A percentile compares a stretch with the other conserved stretches of the same genome.
phyloP scores from a whole-genome alignment of 495 filamentous ascomycete species.

The Extremus antarcticus region DNA sequence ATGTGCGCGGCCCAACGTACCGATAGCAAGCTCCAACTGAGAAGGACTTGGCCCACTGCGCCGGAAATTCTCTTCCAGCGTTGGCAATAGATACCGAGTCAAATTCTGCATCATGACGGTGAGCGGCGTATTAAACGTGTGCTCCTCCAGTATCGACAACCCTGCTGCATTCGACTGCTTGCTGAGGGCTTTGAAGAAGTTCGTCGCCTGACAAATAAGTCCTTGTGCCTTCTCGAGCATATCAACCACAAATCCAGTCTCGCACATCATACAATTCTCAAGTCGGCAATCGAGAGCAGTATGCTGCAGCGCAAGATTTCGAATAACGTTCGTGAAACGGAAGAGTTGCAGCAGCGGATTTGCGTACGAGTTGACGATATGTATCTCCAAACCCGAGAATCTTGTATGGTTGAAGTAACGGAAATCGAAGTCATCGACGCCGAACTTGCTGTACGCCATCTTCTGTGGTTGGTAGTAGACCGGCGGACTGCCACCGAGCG shows the following conservation, averaged over 20 bases:
- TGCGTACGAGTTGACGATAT: conserved; percentile 91
- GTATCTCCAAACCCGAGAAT: conserved; percentile 87
- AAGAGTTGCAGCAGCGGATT: conserved; percentile 87
- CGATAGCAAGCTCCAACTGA: conserved; percentile 48
- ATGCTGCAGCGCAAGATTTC: conserved; percentile 86
- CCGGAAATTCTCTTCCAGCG: conserved; percentile 59
- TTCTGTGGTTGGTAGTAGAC: conserved; percentile 81
- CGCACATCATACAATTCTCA: conserved; percentile 81
- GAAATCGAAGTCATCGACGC: conserved; percentile 97
- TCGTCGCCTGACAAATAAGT: conserved; percentile 92
- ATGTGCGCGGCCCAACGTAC: conserved; percentile 43
- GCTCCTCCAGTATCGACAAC: conserved; percentile 72
- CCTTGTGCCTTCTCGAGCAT: conserved; percentile 95
- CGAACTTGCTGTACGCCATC: conserved; percentile 95
- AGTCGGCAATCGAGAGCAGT: conserved; percentile 69
- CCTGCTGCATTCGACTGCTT: conserved; percentile 61
- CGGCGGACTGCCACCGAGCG: conserved; percentile 37
- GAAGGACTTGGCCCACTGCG: conserved; percentile 46
- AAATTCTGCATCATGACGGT: conserved; percentile 66
- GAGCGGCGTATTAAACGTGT: conserved; percentile 54
- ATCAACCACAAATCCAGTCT: conserved; percentile 90
- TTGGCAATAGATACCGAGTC: conserved; percentile 64
- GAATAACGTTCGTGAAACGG: conserved; percentile 75
- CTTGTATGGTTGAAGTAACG: conserved; percentile 84
- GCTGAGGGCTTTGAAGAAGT: conserved; percentile 81